Base-by-base conservation (phyloP, 179 eudicot genomes). In the Kewa caespitosa region DNA sequence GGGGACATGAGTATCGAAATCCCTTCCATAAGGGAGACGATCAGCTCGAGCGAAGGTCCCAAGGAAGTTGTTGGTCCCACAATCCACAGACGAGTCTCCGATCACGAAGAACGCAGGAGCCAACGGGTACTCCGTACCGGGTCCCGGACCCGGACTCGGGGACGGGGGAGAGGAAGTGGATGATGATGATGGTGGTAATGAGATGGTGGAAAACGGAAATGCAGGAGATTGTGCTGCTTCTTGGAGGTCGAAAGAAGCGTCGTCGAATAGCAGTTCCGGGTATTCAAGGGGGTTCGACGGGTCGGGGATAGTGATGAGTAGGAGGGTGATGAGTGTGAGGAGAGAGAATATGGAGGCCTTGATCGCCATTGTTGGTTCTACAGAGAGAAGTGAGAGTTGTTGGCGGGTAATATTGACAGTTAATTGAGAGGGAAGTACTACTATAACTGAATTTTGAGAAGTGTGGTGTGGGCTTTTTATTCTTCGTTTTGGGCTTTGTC, bases 21-120 rank as follows among this genome's bases (percentile, higher is more conserved):
- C 95, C 36, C 89, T 82, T 1, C 95, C 95, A n/a, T 90, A 90
- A 12, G 92, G 95, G 55, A 76, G 84, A 63, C 84, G 84, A 82
- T 90, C 92, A 14, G 92, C 95, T 15, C 92, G 88, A 3, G 92
- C 95, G 3, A 90, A 82, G 10, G 95, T 90, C 2, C 89, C 92
- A 8, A 90, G 89, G 54, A 80, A 89, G 62, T 90, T 90, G 79
- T 90, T 89, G 48, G 85, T 90, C 9, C 95, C 95, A 14, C 85
- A 85, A 74, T 89, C 92, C 0, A 89, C 95, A 1, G 92, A 81
- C 6, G 95, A 90, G 70, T 90, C 95, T 6, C 95, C 95, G 18
- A 90, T 80, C 1, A 90, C 84, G 69, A 90, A 90, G 18, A 90
- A 73, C 0, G 89, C 90, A 14, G 95, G 88, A n/a, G 76, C 92